Percentiles rank a stretch among this genome's conserved stretches.
Evolutionary conservation across 192 early-diverging fungal genomes (phyloP).

Genomic region (Linnemannia schmuckeri): DNA sequence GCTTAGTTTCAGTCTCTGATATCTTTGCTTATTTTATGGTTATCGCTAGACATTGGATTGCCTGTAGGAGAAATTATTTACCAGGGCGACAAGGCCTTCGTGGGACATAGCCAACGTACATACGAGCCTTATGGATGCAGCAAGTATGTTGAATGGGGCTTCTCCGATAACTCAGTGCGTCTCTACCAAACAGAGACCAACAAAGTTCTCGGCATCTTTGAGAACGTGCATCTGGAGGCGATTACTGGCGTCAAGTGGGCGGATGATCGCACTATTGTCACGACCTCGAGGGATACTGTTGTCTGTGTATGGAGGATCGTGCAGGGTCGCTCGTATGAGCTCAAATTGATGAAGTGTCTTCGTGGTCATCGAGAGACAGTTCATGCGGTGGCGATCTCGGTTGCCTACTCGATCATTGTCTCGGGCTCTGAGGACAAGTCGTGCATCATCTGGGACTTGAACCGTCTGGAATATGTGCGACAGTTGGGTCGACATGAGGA

Average conservation of each 20-base stretch:
- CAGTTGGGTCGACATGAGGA: slow-evolving; percentile 66
- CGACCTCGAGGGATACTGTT: slow-evolving; percentile 58
- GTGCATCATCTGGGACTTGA: slow-evolving; percentile 76
- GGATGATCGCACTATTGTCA: slow-evolving; percentile 70
- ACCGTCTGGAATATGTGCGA: slow-evolving; percentile 73
- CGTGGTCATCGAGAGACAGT: slow-evolving; percentile 71
- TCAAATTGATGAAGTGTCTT: slow-evolving; percentile 65
- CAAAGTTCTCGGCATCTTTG: slow-evolving; percentile 69
- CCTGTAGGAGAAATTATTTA: slow-evolving; percentile 66
- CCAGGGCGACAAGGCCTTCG: slow-evolving; percentile 57
- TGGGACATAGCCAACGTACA: slow-evolving; percentile 54
- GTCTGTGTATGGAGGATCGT: slow-evolving; percentile 72
- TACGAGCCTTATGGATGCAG: slow-evolving; percentile 61
- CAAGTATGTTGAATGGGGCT: slow-evolving; percentile 77
- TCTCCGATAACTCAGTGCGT: slow-evolving; percentile 70
- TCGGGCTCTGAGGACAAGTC: slow-evolving; percentile 74
- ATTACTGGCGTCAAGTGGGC: slow-evolving; percentile 72
- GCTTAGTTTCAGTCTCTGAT: background rate
- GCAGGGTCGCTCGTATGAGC: slow-evolving; percentile 61
- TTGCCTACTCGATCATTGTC: slow-evolving; percentile 71
- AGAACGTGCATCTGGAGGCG: slow-evolving; percentile 71
- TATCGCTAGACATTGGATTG: slow-evolving; percentile 59
- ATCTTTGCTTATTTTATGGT: background rate
- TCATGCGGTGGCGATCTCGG: slow-evolving; percentile 63
- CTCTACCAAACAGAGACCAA: slow-evolving; percentile 64